These are phyloP conservation scores for Ustilago trichophora DNA, from an alignment of 1,284 basidiomycete species.

Conservation along the genomic window DNA sequence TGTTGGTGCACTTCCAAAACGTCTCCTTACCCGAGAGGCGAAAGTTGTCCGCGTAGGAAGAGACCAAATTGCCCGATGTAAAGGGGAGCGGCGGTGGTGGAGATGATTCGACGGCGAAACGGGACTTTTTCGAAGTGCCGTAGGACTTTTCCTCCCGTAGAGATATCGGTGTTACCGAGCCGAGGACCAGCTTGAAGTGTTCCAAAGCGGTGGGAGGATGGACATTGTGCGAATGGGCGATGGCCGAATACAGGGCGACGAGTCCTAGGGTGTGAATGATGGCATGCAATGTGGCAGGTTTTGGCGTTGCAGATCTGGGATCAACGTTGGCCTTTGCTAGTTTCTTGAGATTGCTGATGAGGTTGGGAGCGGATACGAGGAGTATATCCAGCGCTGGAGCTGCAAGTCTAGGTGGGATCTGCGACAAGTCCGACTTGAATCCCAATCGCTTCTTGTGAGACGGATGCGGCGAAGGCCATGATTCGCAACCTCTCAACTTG, in stretches of 20 bases:
- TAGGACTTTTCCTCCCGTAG: slow-evolving; percentile 11
- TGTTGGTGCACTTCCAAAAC: slow-evolving; percentile 13
- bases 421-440: too few species aligned
- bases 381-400: background rate
- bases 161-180: slow-evolving; percentile 22
- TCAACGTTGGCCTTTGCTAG: slow-evolving; percentile 4
- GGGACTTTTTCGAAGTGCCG: too few species aligned
- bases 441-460: too few species aligned
- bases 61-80: slow-evolving; percentile 31
- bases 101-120: background rate
- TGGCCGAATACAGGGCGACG: slow-evolving; percentile 19
- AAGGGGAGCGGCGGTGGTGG: background rate
- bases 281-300: slow-evolving; percentile 29
- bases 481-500: background rate
- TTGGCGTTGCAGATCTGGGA: background rate
- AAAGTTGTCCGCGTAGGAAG: background rate
- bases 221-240: background rate
- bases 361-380: slow-evolving; percentile 8
- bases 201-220: background rate
- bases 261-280: slow-evolving; percentile 20
- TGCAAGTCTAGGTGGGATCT: too few species aligned
- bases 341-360: slow-evolving; percentile 24
- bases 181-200: slow-evolving; percentile 1
- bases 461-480: too few species aligned
- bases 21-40: background rate